These are phyloP conservation scores for Monosporascus sp. DNA, from an alignment of 2,329 filamentous ascomycete species.

Conservation along the genomic window DNA sequence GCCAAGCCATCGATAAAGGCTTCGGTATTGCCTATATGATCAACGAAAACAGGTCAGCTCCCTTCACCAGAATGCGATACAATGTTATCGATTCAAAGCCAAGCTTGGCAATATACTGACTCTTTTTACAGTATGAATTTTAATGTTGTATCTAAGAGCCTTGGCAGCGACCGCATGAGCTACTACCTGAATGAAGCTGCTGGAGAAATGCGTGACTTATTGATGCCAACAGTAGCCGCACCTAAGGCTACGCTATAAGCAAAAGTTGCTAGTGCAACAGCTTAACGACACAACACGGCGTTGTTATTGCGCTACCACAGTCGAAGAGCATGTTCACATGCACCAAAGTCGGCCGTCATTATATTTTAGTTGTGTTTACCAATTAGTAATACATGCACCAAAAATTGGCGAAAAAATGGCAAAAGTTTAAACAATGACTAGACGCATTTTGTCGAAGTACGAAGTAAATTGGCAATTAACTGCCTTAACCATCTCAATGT, in stretches of 20 bases:
- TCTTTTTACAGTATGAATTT: conserved; percentile 96
- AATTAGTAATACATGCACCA: no score
- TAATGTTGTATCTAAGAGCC: conserved; percentile 90
- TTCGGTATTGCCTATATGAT: conserved; percentile 99
- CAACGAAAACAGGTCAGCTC: conserved; percentile 81
- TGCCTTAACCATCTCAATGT: no score
- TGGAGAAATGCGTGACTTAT: conserved; percentile 78
- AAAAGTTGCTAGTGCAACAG: neutral
- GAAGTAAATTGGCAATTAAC: no score
- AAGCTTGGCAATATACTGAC: no score
- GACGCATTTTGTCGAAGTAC: no score
- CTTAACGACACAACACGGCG: neutral
- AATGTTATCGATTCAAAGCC: neutral
- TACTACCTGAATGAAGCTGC: conserved; percentile 94
- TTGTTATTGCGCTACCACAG: neutral
- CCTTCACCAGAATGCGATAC: no score
- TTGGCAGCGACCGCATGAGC: conserved; percentile 89
- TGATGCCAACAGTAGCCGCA: conserved; percentile 75
- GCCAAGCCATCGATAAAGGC: conserved; percentile 90
- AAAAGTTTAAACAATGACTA: no score
- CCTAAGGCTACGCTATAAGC: conserved; percentile 85
- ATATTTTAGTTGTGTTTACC: no score
- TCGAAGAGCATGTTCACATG: no score
- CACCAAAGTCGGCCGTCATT: no score
- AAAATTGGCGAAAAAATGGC: no score